Conservation (phyloP, 2,329 filamentous ascomycete genomes). For the Juglanconis oblonga region DNA sequence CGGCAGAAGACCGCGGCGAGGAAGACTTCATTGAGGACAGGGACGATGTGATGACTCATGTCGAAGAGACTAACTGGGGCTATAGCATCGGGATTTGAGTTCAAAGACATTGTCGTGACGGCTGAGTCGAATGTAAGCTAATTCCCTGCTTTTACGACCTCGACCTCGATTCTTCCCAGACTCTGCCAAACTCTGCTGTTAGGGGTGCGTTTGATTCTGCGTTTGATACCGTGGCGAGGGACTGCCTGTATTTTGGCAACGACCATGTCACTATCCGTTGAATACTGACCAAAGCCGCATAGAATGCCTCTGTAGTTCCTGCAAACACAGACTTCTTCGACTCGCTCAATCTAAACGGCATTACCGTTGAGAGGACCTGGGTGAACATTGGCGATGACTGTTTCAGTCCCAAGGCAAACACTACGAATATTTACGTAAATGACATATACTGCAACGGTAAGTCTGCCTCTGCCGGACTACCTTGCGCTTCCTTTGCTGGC, state of each 20-base stretch:
- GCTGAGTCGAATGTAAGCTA: constrained; percentile 40
- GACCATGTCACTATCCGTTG: not conserved
- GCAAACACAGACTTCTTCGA: constrained; percentile 65
- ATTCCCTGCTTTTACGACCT: not conserved
- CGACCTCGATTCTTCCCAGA: not conserved
- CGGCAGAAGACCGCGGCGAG: too few relatives aligned
- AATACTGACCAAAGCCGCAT: not conserved
- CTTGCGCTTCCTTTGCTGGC: too few relatives aligned
- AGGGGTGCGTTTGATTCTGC: too few relatives aligned
- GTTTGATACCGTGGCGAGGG: too few relatives aligned
- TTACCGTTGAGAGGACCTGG: constrained; percentile 48
- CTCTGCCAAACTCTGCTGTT: too few relatives aligned
- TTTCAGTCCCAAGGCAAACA: constrained; percentile 60
- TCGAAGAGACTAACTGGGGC: not conserved
- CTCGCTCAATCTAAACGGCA: constrained; percentile 52
- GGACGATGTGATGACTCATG: too few relatives aligned
- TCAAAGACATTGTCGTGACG: constrained; percentile 50
- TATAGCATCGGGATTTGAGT: constrained; percentile 8
- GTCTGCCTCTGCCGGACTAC: not conserved
- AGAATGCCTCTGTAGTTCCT: constrained; percentile 40
- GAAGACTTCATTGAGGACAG: too few relatives aligned
- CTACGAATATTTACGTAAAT: constrained; percentile 54
- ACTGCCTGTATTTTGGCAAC: too few relatives aligned
- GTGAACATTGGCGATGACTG: constrained; percentile 59
- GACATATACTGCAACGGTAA: constrained; percentile 58